Evolutionary conservation across 1,284 basidiomycete genomes (phyloP), one percentile per base, ranked within the genome.

Genomic region (Athelia sp.): DNA sequence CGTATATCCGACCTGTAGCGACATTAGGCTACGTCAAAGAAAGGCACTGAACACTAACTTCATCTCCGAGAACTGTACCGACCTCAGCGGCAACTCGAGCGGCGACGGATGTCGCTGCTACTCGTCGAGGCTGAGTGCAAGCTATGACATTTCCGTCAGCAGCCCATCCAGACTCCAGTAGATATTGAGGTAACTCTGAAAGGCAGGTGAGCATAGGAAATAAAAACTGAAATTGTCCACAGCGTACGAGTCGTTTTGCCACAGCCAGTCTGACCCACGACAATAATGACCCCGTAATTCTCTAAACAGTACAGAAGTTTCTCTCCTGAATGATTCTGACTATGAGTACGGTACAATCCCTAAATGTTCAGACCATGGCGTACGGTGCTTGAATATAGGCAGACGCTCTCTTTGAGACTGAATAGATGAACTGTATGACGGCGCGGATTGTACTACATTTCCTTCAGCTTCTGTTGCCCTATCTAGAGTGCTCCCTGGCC

Each of bases 191-290:
- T 47, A 99, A 78, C 67, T 98, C 93, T 93, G 60, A 32, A 52
- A 15, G 50, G 22, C 48, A 35, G 29, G 21, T 34, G 50, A 21
- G 51, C 47, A 50, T 32, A 26, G 22, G n/a, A 10, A 47, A 22
- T 31, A 32, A 21, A 46, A 19, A 46, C 17, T 19, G 26, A 40
- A 34, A 29, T 26, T 40, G n/a, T 43, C 45, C 34, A 29, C 18
- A 42, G 75, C 85, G 65, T 57, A 95, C 93, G 93, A 54, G 95
- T 98, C 10, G 94, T 97, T 71, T 99, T 99, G 50, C 97, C 96
- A 51, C 91, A 97, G 3, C 96, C 97, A 0, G 96, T 99, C 63
- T 98, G 93, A 11, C 93, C 95, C 19, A 98, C 89, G 4, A 96
- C 83, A 48, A 99, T 92, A 2, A 87, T 76, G 2, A 95, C 88